Evolutionary conservation across 139 green algal genomes (phyloP).

Genomic region (Micromonas pusilla): DNA sequence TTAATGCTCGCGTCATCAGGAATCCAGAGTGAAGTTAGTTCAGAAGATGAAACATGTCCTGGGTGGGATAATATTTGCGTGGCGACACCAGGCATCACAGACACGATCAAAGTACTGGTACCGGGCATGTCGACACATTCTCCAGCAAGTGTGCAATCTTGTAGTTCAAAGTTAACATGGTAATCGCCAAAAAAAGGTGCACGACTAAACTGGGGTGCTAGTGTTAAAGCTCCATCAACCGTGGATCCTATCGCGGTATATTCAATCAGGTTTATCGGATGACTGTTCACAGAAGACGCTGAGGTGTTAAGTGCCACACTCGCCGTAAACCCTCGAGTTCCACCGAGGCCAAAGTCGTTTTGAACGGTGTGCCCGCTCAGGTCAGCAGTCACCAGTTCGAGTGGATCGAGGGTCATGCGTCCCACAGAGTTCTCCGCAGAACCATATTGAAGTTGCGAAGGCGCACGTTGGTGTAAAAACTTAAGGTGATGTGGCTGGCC

Average conservation of each 20-base stretch:
- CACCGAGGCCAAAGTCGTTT: background rate
- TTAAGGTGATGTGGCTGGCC: background rate
- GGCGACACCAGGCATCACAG: no score
- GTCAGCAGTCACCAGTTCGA: background rate
- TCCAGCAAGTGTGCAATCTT: no score
- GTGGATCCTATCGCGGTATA: no score
- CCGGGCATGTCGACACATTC: no score
- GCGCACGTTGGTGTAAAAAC: no score
- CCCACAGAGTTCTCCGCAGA: no score
- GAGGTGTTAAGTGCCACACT: background rate
- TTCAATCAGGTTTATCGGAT: background rate
- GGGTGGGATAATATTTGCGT: background rate
- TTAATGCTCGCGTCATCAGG: background rate
- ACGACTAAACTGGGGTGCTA: no score
- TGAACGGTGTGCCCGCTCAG: background rate
- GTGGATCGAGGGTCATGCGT: background rate
- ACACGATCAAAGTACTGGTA: no score
- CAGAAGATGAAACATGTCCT: background rate
- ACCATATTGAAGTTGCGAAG: no score
- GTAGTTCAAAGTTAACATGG: no score
- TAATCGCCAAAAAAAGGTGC: no score
- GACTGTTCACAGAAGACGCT: background rate
- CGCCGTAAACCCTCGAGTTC: background rate
- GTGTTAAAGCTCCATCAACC: no score
- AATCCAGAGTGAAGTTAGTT: background rate